Percentiles rank a stretch among this genome's conserved stretches.
phyloP scores from a whole-genome alignment of 2,329 filamentous ascomycete genomes.

The Cladosporium sp. region DNA sequence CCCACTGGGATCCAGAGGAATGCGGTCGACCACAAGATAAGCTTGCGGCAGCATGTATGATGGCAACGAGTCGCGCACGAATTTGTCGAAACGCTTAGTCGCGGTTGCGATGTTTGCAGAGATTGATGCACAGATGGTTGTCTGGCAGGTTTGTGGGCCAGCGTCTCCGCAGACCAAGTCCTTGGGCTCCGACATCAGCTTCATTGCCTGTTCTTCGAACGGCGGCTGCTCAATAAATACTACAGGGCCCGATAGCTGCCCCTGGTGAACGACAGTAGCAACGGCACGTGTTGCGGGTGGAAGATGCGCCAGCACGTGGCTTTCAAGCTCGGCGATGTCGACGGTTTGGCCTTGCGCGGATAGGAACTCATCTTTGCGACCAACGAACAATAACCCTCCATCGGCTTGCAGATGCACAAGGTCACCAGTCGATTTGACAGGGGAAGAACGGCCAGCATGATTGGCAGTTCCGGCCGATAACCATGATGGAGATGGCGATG shows the following conservation, averaged over 20 bases:
- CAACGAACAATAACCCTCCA: conserved; percentile 46
- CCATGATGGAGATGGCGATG: conserved; percentile 15
- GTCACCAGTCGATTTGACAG: conserved; percentile 18
- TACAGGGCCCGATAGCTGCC: conserved; percentile 15
- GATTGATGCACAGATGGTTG: conserved; percentile 20
- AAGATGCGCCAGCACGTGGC: conserved; percentile 26
- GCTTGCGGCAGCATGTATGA: conserved; percentile 45
- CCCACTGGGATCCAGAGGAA: conserved; percentile 27
- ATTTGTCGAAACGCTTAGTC: conserved; percentile 40
- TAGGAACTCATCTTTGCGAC: conserved; percentile 68
- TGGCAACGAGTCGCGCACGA: conserved; percentile 40
- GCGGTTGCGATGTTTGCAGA: conserved; percentile 30
- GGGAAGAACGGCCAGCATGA: conserved; percentile 26
- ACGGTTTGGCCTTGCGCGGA: conserved; percentile 74
- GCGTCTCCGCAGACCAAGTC: conserved; percentile 15
- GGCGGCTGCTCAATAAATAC: conserved; percentile 34
- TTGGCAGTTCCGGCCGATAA: conserved; percentile 10
- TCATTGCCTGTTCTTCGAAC: conserved; percentile 24
- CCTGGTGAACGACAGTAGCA: conserved; percentile 22
- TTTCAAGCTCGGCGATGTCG: conserved; percentile 67
- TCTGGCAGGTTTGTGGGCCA: conserved; percentile 10
- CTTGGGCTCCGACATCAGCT: conserved; percentile 25
- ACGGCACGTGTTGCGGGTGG: conserved; percentile 27
- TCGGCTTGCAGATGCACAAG: conserved; percentile 18
- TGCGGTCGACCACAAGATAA: conserved; percentile 38